Conservation (phyloP, 805 yeast genomes). For the Priceomyces haplophilus region DNA sequence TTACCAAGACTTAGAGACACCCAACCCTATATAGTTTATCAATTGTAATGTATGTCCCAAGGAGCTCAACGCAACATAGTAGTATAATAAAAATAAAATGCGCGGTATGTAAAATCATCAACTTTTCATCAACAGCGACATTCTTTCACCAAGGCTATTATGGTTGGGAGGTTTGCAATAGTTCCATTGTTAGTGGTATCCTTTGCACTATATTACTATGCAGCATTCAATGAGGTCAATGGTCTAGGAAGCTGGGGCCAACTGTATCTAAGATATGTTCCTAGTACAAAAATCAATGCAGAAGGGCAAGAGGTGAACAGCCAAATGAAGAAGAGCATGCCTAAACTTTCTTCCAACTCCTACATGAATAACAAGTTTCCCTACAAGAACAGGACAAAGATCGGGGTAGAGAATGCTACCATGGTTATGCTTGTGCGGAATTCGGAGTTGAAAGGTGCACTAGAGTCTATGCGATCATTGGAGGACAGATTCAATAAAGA, state of each 20-base stretch:
- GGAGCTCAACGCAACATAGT: neutral
- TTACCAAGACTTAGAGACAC: too few species aligned
- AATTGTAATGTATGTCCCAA: neutral
- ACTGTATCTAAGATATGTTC: neutral
- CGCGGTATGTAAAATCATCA: neutral
- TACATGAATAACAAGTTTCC: conserved; percentile 22
- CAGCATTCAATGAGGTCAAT: neutral
- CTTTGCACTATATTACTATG: conserved; percentile 11
- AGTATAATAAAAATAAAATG: neutral
- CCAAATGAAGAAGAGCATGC: conserved; percentile 7
- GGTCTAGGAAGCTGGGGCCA: neutral
- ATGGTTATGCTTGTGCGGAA: conserved; percentile 85
- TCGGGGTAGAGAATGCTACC: conserved; percentile 76
- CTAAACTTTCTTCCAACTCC: conserved; percentile 29
- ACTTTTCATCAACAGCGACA: neutral
- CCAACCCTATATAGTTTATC: too few species aligned
- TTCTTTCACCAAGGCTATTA: neutral
- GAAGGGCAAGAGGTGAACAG: neutral
- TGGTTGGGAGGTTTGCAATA: neutral
- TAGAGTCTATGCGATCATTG: conserved; percentile 43
- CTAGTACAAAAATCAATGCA: neutral
- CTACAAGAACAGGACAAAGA: conserved; percentile 28
- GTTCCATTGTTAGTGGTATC: conserved; percentile 6
- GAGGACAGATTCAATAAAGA: conserved; percentile 42
- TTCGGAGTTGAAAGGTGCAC: conserved; percentile 70